Conservation (phyloP, 2,329 filamentous ascomycete genomes). For the Colletotrichum musae region DNA sequence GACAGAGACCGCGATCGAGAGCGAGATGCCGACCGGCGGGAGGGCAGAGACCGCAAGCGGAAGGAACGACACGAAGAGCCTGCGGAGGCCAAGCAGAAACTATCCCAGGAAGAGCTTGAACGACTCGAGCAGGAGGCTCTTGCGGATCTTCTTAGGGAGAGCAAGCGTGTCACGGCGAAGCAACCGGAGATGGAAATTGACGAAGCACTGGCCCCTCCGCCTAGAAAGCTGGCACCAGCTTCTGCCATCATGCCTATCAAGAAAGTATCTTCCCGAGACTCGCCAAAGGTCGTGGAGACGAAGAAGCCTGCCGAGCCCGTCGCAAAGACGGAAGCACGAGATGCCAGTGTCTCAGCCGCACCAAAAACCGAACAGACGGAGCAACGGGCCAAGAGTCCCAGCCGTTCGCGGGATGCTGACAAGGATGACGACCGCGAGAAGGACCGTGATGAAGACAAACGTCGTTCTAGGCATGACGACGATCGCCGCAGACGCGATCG, state of each 20-base stretch:
- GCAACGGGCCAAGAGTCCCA: conserved; percentile 44
- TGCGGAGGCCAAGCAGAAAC: conserved; percentile 65
- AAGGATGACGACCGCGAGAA: conserved; percentile 43
- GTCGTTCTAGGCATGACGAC: conserved; percentile 51
- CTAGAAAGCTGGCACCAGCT: conserved; percentile 64
- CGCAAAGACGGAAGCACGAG: conserved; percentile 52
- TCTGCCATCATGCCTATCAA: conserved; percentile 73
- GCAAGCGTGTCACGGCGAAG: conserved; percentile 63
- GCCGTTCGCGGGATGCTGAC: conserved; percentile 44
- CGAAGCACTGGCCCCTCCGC: conserved; percentile 68
- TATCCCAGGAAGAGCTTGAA: conserved; percentile 72
- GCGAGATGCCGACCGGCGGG: conserved; percentile 46
- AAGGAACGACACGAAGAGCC: conserved; percentile 57
- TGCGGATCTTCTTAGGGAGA: conserved; percentile 72
- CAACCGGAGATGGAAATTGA: conserved; percentile 70
- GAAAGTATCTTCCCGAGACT: conserved; percentile 55
- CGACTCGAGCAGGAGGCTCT: conserved; percentile 71
- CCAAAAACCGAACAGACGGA: conserved; percentile 32
- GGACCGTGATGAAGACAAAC: conserved; percentile 49
- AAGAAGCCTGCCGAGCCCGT: conserved; percentile 55
- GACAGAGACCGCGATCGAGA: conserved; percentile 49
- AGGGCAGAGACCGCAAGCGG: conserved; percentile 50
- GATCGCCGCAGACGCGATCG: conserved; percentile 52
- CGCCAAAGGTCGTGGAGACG: conserved; percentile 58
- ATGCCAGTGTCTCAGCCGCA: conserved; percentile 41